These are phyloP conservation scores for Wickerhamiella pararugosa DNA, from an alignment of 1,139 yeast genomes.

Conservation along the genomic window DNA sequence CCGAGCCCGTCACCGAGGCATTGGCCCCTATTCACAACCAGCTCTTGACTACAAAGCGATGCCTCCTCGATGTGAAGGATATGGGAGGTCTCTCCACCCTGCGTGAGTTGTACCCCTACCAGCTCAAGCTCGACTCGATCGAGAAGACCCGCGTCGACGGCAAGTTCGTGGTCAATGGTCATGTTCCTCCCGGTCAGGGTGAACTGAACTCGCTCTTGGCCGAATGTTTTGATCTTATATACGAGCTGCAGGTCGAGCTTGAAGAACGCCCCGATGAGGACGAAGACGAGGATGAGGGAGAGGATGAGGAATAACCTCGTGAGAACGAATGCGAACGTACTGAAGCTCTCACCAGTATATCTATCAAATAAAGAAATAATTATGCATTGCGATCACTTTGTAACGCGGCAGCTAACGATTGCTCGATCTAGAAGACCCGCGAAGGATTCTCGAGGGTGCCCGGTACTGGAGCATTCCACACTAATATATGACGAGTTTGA, in stretches of 20 bases:
- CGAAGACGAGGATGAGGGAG: slow-evolving; percentile 21
- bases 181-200: slow-evolving; percentile 95
- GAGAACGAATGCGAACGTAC: slow-evolving; percentile 8
- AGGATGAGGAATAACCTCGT: slow-evolving; percentile 9
- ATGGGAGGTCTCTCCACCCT: slow-evolving; percentile 81
- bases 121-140: slow-evolving; percentile 78
- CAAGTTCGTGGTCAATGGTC: slow-evolving; percentile 71
- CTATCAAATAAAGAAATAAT: neutral
- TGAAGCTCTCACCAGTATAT: too few relatives aligned
- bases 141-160: slow-evolving; percentile 84
- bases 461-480: too few relatives aligned
- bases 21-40: slow-evolving; percentile 88
- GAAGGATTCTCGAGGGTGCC: too few relatives aligned
- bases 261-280: slow-evolving; percentile 39
- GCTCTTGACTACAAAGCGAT: slow-evolving; percentile 74
- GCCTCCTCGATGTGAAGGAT: slow-evolving; percentile 74
- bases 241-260: slow-evolving; percentile 78
- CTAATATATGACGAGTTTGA: too few relatives aligned
- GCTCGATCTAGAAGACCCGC: too few relatives aligned
- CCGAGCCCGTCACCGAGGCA: slow-evolving; percentile 91
- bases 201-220: slow-evolving; percentile 77
- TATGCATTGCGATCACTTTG: too few relatives aligned
- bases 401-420: too few relatives aligned
- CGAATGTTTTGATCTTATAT: slow-evolving; percentile 85
- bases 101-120: slow-evolving; percentile 88